Evolutionary conservation across 2,329 filamentous ascomycete genomes (phyloP).

Genomic region (Aspergillus thermomutatus): DNA sequence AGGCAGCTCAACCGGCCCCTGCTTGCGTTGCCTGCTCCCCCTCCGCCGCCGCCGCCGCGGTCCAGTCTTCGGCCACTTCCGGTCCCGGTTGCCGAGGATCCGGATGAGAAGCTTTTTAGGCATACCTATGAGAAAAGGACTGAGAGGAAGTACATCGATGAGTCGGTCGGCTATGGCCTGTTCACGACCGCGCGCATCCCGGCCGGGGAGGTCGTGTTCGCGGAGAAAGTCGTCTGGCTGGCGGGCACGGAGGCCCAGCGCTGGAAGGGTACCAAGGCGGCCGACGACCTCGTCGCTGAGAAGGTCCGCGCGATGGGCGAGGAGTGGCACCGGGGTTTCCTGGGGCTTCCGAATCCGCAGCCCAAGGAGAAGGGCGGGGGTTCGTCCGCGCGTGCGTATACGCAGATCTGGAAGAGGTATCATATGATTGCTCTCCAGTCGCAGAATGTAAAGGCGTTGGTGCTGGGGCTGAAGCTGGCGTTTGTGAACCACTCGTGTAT

Average conservation of each 20-base stretch:
- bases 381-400: background rate
- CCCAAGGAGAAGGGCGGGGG: too few species aligned
- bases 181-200: conserved; percentile 10
- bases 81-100: background rate
- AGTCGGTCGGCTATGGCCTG: conserved; percentile 6
- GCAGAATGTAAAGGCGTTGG: background rate
- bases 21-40: background rate
- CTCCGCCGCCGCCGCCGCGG: background rate
- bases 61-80: background rate
- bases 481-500: conserved; percentile 25
- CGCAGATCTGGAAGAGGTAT: conserved; percentile 9
- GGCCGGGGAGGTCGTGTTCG: conserved; percentile 7
- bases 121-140: background rate
- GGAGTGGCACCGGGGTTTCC: conserved; percentile 8
- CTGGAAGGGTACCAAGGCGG: background rate
- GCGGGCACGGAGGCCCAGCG: background rate
- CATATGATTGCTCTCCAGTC: background rate
- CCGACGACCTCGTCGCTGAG: conserved; percentile 1
- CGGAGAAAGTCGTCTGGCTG: conserved; percentile 5
- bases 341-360: conserved; percentile 1
- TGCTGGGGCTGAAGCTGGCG: conserved; percentile 12
- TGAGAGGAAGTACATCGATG: conserved; percentile 3
- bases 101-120: background rate
- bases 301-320: conserved; percentile 9
- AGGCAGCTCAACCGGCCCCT: background rate